These are phyloP conservation scores for Musa troglodytarum DNA, from an alignment of 176 grass and related monocot species.

Conservation along the genomic window DNA sequence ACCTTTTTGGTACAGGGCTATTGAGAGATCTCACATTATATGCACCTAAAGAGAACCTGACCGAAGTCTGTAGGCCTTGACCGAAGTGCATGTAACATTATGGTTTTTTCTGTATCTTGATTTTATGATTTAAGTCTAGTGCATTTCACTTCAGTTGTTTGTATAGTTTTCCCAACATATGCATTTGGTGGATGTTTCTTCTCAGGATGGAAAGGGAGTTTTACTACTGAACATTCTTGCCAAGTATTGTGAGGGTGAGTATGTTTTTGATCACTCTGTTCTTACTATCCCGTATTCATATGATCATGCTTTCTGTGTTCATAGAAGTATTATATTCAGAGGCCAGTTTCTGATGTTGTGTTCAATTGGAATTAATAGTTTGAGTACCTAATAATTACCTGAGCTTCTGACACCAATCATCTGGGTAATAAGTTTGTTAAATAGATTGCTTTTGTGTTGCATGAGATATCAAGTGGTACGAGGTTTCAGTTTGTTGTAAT, in stretches of 20 bases:
- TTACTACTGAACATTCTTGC: constrained; percentile 94
- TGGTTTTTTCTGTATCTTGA: not conserved
- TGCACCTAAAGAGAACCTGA: too few species aligned
- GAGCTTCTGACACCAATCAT: not conserved
- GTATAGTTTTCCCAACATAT: not conserved
- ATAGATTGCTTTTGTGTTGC: not conserved
- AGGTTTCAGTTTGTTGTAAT: not conserved
- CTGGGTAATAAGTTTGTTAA: not conserved
- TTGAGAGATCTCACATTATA: too few species aligned
- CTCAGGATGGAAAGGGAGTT: constrained; percentile 74
- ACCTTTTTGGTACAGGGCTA: too few species aligned
- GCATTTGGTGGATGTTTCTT: not conserved
- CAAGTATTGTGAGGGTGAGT: constrained; percentile 97
- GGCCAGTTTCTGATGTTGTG: not conserved
- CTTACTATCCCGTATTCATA: not conserved
- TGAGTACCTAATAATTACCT: not conserved
- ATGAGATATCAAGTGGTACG: not conserved
- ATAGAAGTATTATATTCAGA: not conserved
- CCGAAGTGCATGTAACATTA: too few species aligned
- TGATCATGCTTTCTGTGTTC: not conserved
- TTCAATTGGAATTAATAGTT: too few species aligned
- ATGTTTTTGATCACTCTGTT: not conserved
- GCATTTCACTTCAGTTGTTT: not conserved
- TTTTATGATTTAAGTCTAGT: not conserved
- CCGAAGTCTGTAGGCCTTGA: too few species aligned